Percentiles rank a stretch among this genome's conserved stretches.
Evolutionary conservation across 345 rosid species (phyloP).

Genomic region (Moringa oleifera): DNA sequence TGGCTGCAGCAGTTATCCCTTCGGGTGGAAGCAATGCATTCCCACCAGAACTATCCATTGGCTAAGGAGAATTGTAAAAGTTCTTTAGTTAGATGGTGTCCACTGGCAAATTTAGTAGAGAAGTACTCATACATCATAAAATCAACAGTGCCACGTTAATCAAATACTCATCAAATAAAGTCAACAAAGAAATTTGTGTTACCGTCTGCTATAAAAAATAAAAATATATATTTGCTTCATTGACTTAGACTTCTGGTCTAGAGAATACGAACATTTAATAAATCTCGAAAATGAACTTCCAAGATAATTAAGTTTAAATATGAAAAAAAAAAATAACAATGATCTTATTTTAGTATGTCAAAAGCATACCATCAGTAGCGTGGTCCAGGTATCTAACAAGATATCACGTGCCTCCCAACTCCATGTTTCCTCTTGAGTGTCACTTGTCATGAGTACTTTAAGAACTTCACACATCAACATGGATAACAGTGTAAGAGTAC

Average conservation of each 20-base stretch:
- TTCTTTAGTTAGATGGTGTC: slow-evolving; percentile 18
- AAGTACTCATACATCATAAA: background rate
- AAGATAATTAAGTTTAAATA: too few relatives aligned
- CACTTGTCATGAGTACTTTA: slow-evolving; percentile 60
- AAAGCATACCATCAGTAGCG: slow-evolving; percentile 66
- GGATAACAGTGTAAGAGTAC: slow-evolving; percentile 77
- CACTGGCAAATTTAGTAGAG: slow-evolving; percentile 6
- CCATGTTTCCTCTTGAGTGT: slow-evolving; percentile 78
- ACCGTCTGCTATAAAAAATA: too few relatives aligned
- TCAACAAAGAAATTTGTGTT: background rate
- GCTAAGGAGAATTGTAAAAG: slow-evolving; percentile 39
- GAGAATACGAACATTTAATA: background rate
- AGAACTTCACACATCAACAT: slow-evolving; percentile 86
- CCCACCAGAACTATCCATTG: slow-evolving; percentile 49
- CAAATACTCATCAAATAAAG: background rate
- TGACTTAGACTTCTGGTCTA: background rate
- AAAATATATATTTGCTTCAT: too few relatives aligned
- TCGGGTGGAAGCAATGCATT: slow-evolving; percentile 71
- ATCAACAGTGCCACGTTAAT: background rate
- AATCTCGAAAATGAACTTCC: too few relatives aligned
- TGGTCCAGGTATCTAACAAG: slow-evolving; percentile 90
- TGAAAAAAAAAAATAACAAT: too few relatives aligned
- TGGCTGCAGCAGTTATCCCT: slow-evolving; percentile 77
- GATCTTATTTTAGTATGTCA: slow-evolving; percentile 1
- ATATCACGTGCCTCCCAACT: slow-evolving; percentile 98